phyloP scores from a whole-genome alignment of 1,284 basidiomycete genomes.

The Irpex sp. region DNA sequence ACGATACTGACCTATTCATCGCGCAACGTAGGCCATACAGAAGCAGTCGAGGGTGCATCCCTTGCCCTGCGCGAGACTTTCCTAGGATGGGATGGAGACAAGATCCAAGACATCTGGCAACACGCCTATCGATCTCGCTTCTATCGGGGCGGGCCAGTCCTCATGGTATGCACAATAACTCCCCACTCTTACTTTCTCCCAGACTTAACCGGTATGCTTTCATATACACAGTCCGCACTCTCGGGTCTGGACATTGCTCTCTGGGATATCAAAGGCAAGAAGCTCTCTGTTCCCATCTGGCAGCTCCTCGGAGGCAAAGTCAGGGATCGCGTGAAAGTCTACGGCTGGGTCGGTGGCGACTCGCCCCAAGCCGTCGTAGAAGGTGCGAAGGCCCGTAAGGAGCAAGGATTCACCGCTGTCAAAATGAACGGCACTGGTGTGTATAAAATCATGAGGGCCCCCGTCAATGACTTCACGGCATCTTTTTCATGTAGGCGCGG shows the following conservation, averaged over 20 bases:
- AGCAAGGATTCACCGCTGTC: conserved; percentile 72
- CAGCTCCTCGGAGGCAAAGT: conserved; percentile 75
- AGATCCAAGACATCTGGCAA: conserved; percentile 73
- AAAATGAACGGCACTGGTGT: conserved; percentile 73
- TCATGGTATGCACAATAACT: conserved; percentile 47
- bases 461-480: neutral
- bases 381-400: conserved; percentile 58
- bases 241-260: conserved; percentile 54
- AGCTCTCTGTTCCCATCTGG: conserved; percentile 72
- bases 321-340: conserved; percentile 53
- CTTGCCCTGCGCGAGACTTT: conserved; percentile 61
- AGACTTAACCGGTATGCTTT: neutral
- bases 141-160: conserved; percentile 71
- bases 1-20: no score
- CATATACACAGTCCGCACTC: conserved; percentile 40
- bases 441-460: conserved; percentile 7
- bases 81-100: conserved; percentile 63
- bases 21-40: conserved; percentile 47
- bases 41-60: conserved; percentile 73
- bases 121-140: conserved; percentile 65
- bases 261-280: conserved; percentile 81
- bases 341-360: conserved; percentile 76
- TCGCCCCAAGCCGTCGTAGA: conserved; percentile 59
- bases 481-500: conserved; percentile 29
- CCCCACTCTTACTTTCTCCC: neutral